phyloP scores from a whole-genome alignment of 2,329 filamentous ascomycete species.

The Orbilia javanica region DNA sequence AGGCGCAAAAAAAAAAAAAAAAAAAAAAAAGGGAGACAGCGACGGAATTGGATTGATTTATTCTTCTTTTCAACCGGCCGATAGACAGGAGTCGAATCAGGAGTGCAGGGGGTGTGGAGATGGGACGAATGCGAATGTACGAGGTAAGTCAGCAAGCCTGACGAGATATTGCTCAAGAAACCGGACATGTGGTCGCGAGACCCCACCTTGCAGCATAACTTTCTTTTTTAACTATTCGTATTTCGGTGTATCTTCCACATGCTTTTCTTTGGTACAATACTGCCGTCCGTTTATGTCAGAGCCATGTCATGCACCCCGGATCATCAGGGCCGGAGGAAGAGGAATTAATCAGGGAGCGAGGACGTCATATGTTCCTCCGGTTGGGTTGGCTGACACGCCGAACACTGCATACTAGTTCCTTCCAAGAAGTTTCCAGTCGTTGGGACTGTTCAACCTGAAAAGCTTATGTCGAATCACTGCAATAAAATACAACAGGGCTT shows the following conservation, averaged over 20 bases:
- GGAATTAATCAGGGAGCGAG: conserved; percentile 34
- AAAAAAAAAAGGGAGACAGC: conserved; percentile 30
- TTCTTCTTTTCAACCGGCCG: conserved; percentile 45
- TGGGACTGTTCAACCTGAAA: background rate
- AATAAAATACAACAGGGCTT: conserved; percentile 34
- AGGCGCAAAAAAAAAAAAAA: conserved; percentile 26
- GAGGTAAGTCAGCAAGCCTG: conserved; percentile 39
- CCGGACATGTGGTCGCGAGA: conserved; percentile 58
- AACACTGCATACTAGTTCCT: conserved; percentile 44
- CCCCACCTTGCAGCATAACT: conserved; percentile 44
- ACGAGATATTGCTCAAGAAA: conserved; percentile 55
- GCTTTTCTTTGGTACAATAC: background rate
- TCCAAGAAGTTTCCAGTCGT: background rate
- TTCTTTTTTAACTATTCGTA: background rate
- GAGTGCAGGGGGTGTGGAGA: conserved; percentile 57
- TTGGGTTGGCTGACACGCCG: conserved; percentile 41
- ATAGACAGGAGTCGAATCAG: conserved; percentile 54
- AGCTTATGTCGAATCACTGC: background rate
- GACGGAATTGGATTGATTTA: conserved; percentile 43
- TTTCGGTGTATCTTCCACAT: conserved; percentile 15
- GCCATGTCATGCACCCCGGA: conserved; percentile 58
- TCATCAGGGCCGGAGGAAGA: conserved; percentile 57
- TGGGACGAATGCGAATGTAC: conserved; percentile 36
- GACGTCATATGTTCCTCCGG: conserved; percentile 57
- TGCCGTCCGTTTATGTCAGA: conserved; percentile 23